Conservation (phyloP, 2,329 filamentous ascomycete genomes). For the Nemania abortiva region DNA sequence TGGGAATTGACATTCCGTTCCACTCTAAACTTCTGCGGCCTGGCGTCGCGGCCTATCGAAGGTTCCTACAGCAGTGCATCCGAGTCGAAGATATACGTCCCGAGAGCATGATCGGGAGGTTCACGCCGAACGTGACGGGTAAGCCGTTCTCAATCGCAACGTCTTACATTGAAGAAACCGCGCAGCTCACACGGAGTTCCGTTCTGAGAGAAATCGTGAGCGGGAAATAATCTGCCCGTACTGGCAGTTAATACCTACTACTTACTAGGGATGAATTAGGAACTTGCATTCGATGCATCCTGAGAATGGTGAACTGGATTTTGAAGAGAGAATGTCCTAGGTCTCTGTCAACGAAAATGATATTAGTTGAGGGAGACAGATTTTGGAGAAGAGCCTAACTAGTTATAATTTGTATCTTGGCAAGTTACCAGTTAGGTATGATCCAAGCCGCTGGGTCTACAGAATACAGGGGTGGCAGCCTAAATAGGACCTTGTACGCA, state of each 20-base stretch:
- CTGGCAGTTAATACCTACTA: background rate
- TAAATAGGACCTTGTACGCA: too few relatives aligned
- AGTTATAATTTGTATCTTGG: too few relatives aligned
- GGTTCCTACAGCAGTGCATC: slow-evolving; percentile 26
- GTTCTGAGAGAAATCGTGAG: slow-evolving; percentile 26
- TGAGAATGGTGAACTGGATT: too few relatives aligned
- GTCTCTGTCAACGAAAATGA: too few relatives aligned
- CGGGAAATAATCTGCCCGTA: background rate
- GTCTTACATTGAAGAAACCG: slow-evolving; percentile 28
- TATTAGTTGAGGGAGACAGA: too few relatives aligned
- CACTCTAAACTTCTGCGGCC: slow-evolving; percentile 35
- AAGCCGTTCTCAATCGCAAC: slow-evolving; percentile 32
- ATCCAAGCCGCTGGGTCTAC: too few relatives aligned
- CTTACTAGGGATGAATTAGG: too few relatives aligned
- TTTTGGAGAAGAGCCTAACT: too few relatives aligned
- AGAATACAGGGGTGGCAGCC: too few relatives aligned
- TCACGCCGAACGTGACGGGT: slow-evolving; percentile 31
- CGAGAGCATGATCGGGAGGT: slow-evolving; percentile 27
- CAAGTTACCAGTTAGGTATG: too few relatives aligned
- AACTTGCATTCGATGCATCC: too few relatives aligned
- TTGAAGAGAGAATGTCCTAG: too few relatives aligned
- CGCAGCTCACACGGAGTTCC: slow-evolving; percentile 42
- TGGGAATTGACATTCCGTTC: slow-evolving; percentile 37
- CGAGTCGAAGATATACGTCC: slow-evolving; percentile 29
- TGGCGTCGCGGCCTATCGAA: slow-evolving; percentile 34